These are phyloP conservation scores for Clonostachys chloroleuca DNA, from an alignment of 2,329 filamentous ascomycete species.

Conservation along the genomic window DNA sequence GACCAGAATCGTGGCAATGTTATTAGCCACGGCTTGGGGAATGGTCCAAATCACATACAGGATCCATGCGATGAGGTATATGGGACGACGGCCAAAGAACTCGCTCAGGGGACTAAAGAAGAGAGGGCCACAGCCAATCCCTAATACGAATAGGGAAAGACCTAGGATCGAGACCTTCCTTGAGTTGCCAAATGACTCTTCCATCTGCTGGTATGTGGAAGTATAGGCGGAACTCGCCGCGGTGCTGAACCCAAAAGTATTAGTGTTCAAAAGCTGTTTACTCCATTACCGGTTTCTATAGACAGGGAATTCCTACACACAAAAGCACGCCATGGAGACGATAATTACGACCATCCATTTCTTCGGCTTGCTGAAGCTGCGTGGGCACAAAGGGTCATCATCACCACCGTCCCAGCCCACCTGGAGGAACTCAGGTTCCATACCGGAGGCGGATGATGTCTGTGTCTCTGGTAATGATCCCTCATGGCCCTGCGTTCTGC, in stretches of 20 bases:
- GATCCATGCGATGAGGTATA: constrained; percentile 72
- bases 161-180: constrained; percentile 74
- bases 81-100: constrained; percentile 78
- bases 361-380: constrained; percentile 57
- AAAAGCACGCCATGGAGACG: constrained; percentile 69
- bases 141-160: constrained; percentile 77
- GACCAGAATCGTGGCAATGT: constrained; percentile 76
- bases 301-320: constrained; percentile 66
- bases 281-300: not conserved
- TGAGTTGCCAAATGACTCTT: constrained; percentile 67
- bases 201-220: constrained; percentile 73
- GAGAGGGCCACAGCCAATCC: constrained; percentile 62
- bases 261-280: not conserved
- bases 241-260: constrained; percentile 49
- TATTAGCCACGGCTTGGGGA: constrained; percentile 74
- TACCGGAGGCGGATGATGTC: no score
- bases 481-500: no score
- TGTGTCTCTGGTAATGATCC: no score
- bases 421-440: no score
- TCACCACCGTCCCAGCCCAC: constrained; percentile 73
- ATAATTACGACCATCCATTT: constrained; percentile 81
- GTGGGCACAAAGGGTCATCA: constrained; percentile 69
- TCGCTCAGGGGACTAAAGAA: constrained; percentile 61
- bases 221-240: constrained; percentile 88
- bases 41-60: constrained; percentile 78